Base-by-base conservation (phyloP, 2,329 filamentous ascomycete genomes). In the Aureobasidium vineae region DNA sequence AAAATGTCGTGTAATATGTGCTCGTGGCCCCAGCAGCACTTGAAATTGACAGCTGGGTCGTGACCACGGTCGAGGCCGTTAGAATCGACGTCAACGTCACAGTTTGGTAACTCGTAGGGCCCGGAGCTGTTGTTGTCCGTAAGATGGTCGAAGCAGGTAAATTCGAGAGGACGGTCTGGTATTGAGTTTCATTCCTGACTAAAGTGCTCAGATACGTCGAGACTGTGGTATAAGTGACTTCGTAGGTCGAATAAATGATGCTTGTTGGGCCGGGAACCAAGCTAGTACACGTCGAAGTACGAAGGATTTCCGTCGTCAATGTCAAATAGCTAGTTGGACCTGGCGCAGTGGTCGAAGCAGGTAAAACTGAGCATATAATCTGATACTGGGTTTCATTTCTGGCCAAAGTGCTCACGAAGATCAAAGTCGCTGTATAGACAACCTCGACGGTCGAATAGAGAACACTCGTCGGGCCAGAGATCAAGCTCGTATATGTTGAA, bases 381-480 rank as follows among this genome's bases (percentile, higher is more conserved):
- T 52, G 49, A 31, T 52, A 52, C 49, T 52, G 49, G 19, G 49
- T 52, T 33, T 52, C 13, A 13, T 52, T 52, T 31, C 49, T 52
- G 8, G 16, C 6, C 13, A 52, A 31, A 33, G 49, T 52, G 49
- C 49, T 52, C 5, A 52, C 7, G 8, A 31, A 52, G 4, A 10
- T 31, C 28, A 23, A 52, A 33, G 16, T 52, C 26, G 49, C 31
- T 16, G 49, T 45, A 11, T 45, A 45, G 6, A 11, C 10, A 19
- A 45, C 19, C 19, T 8, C n/a, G 5, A 45, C 41, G 19, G 41
- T 45, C 19, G 41, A 45, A 19, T 45, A 45, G 7, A 45, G 3
- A 8, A 21, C 10, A 21, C 41, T 45, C n/a, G 41, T 45, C 10
- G 41, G 41, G 10, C 41, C 41, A 8, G 41, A 19, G n/a, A 45